Evolutionary conservation across 371 early-diverging fungal genomes (phyloP), one percentile per base, ranked within the genome.

Genomic region (Mucor sp.): DNA sequence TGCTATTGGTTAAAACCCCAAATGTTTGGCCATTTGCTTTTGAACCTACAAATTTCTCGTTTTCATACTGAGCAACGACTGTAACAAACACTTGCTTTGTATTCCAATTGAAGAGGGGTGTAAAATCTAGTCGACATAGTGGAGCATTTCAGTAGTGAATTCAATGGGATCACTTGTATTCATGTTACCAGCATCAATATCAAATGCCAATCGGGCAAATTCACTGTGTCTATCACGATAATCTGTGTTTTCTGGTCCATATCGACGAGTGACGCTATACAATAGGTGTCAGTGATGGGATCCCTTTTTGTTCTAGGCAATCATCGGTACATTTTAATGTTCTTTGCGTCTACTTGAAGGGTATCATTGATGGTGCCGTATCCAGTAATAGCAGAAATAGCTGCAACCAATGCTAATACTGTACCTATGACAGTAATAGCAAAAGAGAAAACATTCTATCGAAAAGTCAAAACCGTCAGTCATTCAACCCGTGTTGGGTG

Each of bases 31-130:
- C 32, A n/a, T 35, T 12, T 35, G n/a, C n/a, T 12, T 9, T 35
- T 35, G 12, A 35, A 37, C 58, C 78, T 85, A 79, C 88, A 77
- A 87, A 86, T 33, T 85, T 79, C 19, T 80, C 75, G 5, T 93
- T 90, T 63, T 82, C 78, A 70, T 93, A 98, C 68, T 97, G 96
- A 15, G 90, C 95, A 2, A 96, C 90, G 7, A 93, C 86, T 58
- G 90, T 92, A 19, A 94, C 91, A 76, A 96, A 97, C 53, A 98
- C 77, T 72, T 96, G 95, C 82, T 98, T 98, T 30, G 97, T 96
- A 76, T 98, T 97, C 97, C 97, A 98, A 74, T 95, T 89, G 74
- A 97, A 97, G 57, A 95, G 74, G 7, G 90, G 85, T 12, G 90
- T 82, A 19, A 97, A 87, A 82, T 98, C 94, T 94, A 57, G 23